A percentile compares a stretch with the other conserved stretches of the same genome.
Evolutionary conservation across 768 basidiomycete species (phyloP).

Genomic region (Amanita polypyramis): DNA sequence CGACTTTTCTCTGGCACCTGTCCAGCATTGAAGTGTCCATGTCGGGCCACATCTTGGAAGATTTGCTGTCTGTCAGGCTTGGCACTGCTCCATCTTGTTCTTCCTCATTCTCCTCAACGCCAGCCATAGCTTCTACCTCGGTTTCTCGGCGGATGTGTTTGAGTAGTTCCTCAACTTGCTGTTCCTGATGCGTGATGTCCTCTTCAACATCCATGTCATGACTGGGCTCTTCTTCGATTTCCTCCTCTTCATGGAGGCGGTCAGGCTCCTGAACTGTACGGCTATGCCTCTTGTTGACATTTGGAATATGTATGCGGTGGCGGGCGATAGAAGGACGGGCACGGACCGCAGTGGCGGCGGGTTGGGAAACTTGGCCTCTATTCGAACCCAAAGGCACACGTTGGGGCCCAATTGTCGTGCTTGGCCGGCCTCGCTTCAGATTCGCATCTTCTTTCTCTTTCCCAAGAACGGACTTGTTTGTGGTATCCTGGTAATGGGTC

Average conservation of each 20-base stretch:
- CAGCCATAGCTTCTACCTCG: constrained; percentile 59
- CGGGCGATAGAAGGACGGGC: constrained; percentile 25
- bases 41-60: constrained; percentile 63
- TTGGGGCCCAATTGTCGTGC: constrained; percentile 52
- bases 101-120: constrained; percentile 38
- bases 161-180: constrained; percentile 24
- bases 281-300: constrained; percentile 26
- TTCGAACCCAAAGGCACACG: constrained; percentile 61
- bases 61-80: constrained; percentile 23
- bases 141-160: constrained; percentile 34
- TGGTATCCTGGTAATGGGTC: constrained; percentile 29
- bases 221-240: constrained; percentile 27
- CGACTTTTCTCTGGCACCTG: constrained; percentile 51
- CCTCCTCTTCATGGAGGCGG: constrained; percentile 29
- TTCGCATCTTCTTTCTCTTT: constrained; percentile 64
- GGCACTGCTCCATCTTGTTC: constrained; percentile 19
- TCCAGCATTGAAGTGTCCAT: constrained; percentile 49
- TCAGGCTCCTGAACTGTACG: constrained; percentile 31
- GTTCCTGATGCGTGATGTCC: constrained; percentile 20
- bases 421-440: constrained; percentile 56
- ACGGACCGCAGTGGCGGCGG: constrained; percentile 30
- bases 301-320: constrained; percentile 18
- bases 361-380: constrained; percentile 25
- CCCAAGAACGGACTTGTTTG: constrained; percentile 33
- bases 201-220: constrained; percentile 59